Evolutionary conservation across 257 asterid species (phyloP).

Genomic region (Solanum paucissectum): DNA sequence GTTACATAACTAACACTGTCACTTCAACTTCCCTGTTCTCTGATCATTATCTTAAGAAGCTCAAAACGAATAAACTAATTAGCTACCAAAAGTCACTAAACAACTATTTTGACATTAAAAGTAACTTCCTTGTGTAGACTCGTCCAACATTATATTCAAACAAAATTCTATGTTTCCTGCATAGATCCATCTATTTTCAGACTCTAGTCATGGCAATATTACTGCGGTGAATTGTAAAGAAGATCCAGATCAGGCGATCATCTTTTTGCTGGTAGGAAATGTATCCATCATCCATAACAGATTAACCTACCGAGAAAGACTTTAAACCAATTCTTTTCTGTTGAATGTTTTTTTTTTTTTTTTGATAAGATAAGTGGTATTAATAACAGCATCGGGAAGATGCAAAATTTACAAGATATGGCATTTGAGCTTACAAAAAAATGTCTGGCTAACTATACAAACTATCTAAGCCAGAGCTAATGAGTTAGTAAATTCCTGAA

Average conservation of each 20-base stretch:
- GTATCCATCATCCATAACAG: neutral
- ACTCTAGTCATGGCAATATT: neutral
- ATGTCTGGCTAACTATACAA: too few relatives aligned
- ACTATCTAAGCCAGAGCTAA: too few relatives aligned
- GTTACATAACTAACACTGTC: neutral
- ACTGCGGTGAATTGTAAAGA: neutral
- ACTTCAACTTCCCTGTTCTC: neutral
- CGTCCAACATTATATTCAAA: neutral
- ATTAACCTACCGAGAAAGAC: neutral
- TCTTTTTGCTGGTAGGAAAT: neutral
- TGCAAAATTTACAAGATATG: too few relatives aligned
- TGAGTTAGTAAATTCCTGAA: too few relatives aligned
- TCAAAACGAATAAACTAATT: neutral
- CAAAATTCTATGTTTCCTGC: neutral
- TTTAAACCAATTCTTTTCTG: neutral
- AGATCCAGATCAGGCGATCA: neutral
- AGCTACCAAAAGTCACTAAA: neutral
- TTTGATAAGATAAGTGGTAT: too few relatives aligned
- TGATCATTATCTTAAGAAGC: neutral
- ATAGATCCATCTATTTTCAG: neutral
- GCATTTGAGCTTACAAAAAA: too few relatives aligned
- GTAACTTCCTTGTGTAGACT: neutral
- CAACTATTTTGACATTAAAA: neutral
- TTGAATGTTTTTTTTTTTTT: too few relatives aligned
- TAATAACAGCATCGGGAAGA: too few relatives aligned